Evolutionary conservation across 805 yeast genomes (phyloP), one percentile per base, ranked within the genome.

Genomic region (Yamadazyma phyllophila): DNA sequence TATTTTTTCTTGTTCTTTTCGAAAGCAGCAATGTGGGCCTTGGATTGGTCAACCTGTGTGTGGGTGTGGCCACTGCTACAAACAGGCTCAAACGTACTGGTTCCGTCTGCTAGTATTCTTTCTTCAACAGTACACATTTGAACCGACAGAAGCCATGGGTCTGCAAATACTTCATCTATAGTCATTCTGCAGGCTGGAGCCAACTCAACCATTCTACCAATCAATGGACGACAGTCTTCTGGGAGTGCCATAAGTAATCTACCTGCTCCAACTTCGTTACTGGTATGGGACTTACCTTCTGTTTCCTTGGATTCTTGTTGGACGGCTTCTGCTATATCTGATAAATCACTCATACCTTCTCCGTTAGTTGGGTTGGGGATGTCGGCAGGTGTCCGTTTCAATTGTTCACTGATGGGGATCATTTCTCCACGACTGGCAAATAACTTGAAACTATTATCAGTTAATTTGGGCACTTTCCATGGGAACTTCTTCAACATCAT

Each of bases 21-120:
- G 53, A 91, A 76, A 48, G 91, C 85, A 9, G 97, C 96, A 67
- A 91, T 91, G 63, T 91, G 98, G 0, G 98, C 98, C 56, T 88
- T 96, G 49, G 88, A 83, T 62, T 88, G 96, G 55, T 90, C 96
- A 41, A 91, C 97, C 53, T 80, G 80, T 1, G 97, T 88, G 62
- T 91, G 98, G 29, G 75, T 75, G 61, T 91, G 98, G 57, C 81
- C 83, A 7, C 70, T 64, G 15, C 82, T 80, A 29, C 66, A 66
- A 36, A 63, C 56, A 7, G 68, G 71, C 33, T 62, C 69, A 58
- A 60, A 64, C 4, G 16, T 30, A 43, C 69, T 63, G 33, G 69
- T 46, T 11, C 67, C 60, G 17, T 69, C 71, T 38, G 68, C 65
- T 15, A 64, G 64, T 11, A 47, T 29, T 11, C 59, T 52, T 45